Evolutionary conservation across 441 rosid genomes (phyloP).

Genomic region (Syzygium syzygioides): DNA sequence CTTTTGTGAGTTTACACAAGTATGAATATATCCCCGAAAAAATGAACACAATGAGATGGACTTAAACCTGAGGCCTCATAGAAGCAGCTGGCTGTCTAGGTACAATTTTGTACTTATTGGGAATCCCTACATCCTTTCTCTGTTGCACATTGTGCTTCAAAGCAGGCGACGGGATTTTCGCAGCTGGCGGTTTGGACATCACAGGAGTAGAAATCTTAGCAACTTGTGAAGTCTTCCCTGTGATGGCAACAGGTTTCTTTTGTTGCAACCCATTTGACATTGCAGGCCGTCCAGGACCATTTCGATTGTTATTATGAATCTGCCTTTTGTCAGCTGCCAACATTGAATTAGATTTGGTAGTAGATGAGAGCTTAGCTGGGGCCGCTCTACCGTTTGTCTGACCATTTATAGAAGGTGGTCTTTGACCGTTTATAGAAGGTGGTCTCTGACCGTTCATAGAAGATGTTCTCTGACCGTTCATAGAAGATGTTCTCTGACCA

Average conservation of each 20-base stretch:
- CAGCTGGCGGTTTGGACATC: constrained; percentile 32
- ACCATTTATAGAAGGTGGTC: constrained; percentile 32
- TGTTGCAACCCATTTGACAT: constrained; percentile 35
- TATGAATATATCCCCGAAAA: background rate
- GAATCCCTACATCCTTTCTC: constrained; percentile 37
- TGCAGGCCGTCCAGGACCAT: constrained; percentile 59
- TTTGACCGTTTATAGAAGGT: constrained; percentile 32
- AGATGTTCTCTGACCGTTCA: background rate
- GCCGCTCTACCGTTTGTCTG: constrained; percentile 28
- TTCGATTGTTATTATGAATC: constrained; percentile 41
- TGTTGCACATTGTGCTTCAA: constrained; percentile 46
- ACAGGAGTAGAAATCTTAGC: constrained; percentile 31
- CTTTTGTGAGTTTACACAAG: background rate
- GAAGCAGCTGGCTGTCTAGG: constrained; percentile 36
- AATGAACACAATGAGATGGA: constrained; percentile 28
- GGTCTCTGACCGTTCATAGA: constrained; percentile 7
- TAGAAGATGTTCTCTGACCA: background rate
- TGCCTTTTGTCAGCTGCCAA: constrained; percentile 29
- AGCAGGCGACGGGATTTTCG: constrained; percentile 38
- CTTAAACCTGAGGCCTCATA: constrained; percentile 25
- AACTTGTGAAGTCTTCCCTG: constrained; percentile 37
- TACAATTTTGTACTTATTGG: constrained; percentile 20
- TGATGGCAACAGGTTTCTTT: constrained; percentile 18
- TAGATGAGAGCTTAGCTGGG: constrained; percentile 32
- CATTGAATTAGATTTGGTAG: constrained; percentile 18